Conservation (phyloP, 352 stramenopile genomes). For the Globisporangium heterothallicum region DNA sequence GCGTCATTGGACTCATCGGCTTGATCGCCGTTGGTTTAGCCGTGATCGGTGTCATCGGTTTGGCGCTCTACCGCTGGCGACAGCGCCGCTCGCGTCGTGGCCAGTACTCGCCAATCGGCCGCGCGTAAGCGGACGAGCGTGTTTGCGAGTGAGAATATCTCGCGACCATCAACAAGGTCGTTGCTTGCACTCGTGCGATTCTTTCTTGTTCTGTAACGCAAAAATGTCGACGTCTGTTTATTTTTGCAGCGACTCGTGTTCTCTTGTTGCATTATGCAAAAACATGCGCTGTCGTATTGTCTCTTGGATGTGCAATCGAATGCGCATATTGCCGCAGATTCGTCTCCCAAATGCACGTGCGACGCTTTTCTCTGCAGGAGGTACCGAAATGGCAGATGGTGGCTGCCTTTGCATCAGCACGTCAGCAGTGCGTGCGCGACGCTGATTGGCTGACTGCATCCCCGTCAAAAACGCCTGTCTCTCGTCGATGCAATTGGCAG, state of each 20-base stretch:
- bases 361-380: too few species aligned
- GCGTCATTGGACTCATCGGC: constrained; percentile 6
- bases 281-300: too few species aligned
- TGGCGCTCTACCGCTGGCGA: constrained; percentile 16
- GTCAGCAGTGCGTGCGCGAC: too few species aligned
- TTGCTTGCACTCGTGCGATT: neutral
- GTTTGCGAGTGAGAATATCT: neutral
- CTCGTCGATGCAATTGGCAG: too few species aligned
- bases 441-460: too few species aligned
- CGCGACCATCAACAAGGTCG: neutral
- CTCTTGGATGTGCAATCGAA: too few species aligned
- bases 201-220: neutral
- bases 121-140: constrained; percentile 15
- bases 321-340: too few species aligned
- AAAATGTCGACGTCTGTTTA: neutral
- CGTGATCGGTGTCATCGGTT: constrained; percentile 7
- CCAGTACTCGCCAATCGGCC: constrained; percentile 48
- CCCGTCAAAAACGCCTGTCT: too few species aligned
- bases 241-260: neutral
- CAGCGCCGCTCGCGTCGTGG: constrained; percentile 21
- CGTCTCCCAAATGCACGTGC: too few species aligned
- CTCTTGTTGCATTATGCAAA: too few species aligned
- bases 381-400: too few species aligned
- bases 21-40: constrained; percentile 17
- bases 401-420: too few species aligned